phyloP scores from a whole-genome alignment of 1,139 yeast genomes.

The Komagataea norvegica region DNA sequence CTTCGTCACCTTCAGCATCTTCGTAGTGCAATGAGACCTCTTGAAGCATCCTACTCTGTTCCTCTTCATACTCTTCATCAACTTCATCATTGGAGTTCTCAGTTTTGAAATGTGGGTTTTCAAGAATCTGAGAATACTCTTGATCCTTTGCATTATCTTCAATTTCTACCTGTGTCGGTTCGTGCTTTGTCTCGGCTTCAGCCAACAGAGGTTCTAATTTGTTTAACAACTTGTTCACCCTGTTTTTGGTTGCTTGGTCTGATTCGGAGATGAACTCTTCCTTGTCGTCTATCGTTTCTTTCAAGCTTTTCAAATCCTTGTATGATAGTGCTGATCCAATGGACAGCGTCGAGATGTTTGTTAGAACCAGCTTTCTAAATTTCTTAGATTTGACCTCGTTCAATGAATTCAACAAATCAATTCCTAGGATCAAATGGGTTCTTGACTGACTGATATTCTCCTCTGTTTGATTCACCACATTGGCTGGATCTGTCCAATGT shows the following conservation, averaged over 20 bases:
- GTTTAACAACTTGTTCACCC: constrained; percentile 42
- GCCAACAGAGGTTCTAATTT: constrained; percentile 30
- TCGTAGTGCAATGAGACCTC: too few species aligned
- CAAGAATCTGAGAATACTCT: constrained; percentile 30
- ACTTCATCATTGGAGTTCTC: constrained; percentile 17
- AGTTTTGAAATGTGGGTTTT: constrained; percentile 14
- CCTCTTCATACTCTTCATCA: constrained; percentile 20
- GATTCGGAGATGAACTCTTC: constrained; percentile 17
- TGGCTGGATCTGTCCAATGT: constrained; percentile 83
- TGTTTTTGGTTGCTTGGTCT: constrained; percentile 44
- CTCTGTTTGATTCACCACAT: constrained; percentile 50
- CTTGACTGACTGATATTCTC: constrained; percentile 39
- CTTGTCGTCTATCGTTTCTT: constrained; percentile 16
- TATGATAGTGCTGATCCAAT: constrained; percentile 27
- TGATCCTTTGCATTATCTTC: constrained; percentile 25
- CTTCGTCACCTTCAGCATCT: constrained; percentile 18
- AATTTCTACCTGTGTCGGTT: constrained; percentile 3
- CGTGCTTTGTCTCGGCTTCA: constrained; percentile 28
- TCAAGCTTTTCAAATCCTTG: constrained; percentile 27
- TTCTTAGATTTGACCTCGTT: constrained; percentile 48
- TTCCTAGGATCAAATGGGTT: constrained; percentile 55
- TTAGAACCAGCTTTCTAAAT: constrained; percentile 51
- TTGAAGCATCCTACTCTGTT: constrained; percentile 15
- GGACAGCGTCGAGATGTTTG: constrained; percentile 46
- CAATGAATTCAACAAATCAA: constrained; percentile 48